phyloP scores from a whole-genome alignment of 148 eudicot genomes.

The Rhododendron vialii region DNA sequence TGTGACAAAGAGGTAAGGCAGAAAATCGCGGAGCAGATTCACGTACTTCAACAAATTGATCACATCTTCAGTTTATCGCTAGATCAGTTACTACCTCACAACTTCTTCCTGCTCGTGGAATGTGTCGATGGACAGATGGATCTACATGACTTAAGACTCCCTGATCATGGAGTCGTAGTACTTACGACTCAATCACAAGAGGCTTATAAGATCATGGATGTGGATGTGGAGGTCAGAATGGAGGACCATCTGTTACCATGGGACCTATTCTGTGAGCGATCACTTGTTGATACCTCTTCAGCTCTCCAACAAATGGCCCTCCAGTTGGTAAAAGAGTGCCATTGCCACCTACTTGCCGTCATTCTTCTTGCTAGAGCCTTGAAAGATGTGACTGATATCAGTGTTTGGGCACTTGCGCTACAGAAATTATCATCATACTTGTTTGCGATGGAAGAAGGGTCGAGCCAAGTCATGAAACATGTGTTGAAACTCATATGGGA shows the following conservation, averaged over 20 bases:
- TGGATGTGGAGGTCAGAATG: neutral
- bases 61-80: neutral
- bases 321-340: neutral
- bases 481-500: constrained; percentile 6
- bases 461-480: neutral
- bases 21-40: neutral
- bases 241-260: neutral
- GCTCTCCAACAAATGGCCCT: neutral
- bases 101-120: neutral
- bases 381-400: neutral
- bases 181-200: neutral
- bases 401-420: neutral
- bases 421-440: neutral
- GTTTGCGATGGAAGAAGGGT: neutral
- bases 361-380: neutral
- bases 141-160: neutral
- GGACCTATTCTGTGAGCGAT: neutral
- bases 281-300: neutral
- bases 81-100: neutral
- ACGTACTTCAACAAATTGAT: neutral
- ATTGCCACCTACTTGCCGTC: neutral
- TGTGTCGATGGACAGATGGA: neutral
- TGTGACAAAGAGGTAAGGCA: neutral
- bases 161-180: neutral
- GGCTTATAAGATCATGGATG: neutral